Base-by-base conservation (phyloP, 257 asterid species). In the Solanum acaule region DNA sequence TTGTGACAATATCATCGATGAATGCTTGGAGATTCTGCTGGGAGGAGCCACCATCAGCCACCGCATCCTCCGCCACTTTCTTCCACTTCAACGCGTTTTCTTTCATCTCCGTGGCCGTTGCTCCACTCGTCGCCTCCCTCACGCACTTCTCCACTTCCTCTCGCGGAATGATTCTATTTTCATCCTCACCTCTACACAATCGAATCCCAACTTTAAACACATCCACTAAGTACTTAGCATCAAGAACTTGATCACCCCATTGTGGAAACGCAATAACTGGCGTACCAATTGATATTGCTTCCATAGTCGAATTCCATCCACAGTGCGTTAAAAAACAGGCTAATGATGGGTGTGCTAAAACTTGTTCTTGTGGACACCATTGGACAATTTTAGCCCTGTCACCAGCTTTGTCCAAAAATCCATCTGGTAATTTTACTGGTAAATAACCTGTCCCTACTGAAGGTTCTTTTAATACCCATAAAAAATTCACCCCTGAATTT, bases 161-260 rank as follows among this genome's bases (percentile, higher is more conserved):
- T 23, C 95, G 90, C 1, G 87, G 70, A 8, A 95, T 87, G 49
- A 95, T 70, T 85, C 90, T 90, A 3, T 92, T 93, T 89, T 94
- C 96, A 5, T 90, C 94, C 16, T 91, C 97, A 3, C 97, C 99
- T 91, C 98, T 92, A 76, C 95, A 91, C 91, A 95, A 42, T 88
- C 95, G 90, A 18, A 93, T 25, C 63, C 99, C 99, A 8, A 94
- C 93, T 89, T 91, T 91, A 38, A 91, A 94, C 63, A 91, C 96
- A 20, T 96, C 99, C 8, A 95, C 98, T 87, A 95, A 46, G 59
- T 91, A 96, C 93, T 95, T 96, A 0, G 98, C 99, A 76, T 96
- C 92, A 31, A 96, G 93, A 16, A 96, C 99, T 92, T 96, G 98
- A 65, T 96, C 99, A 8, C 99, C 99, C 95, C 96, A 94, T 83